Conservation (phyloP, 2,329 filamentous ascomycete species). For the Coniochaeta sp. region DNA sequence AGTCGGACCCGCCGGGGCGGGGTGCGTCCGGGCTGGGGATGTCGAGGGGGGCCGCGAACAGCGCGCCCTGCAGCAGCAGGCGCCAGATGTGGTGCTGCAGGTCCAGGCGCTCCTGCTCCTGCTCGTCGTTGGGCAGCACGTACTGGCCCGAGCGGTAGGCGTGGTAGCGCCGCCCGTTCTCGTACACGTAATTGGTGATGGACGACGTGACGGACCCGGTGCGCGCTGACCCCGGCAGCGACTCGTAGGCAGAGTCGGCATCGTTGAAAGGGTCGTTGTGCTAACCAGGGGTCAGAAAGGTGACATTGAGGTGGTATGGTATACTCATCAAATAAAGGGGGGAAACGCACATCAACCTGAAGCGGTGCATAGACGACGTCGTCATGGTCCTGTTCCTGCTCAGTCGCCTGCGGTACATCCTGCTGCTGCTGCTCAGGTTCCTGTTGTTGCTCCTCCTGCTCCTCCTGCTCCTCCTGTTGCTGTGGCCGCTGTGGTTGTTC, state of each 20-base stretch:
- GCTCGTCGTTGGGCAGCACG: slow-evolving; percentile 41
- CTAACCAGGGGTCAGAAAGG: slow-evolving; percentile 5
- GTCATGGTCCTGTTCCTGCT: neutral
- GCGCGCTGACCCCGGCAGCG: slow-evolving; percentile 20
- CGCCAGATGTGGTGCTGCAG: slow-evolving; percentile 48
- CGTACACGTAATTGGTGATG: slow-evolving; percentile 34
- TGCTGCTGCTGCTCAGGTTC: no score
- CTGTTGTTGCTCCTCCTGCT: neutral
- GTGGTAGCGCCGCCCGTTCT: slow-evolving; percentile 42
- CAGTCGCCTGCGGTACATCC: neutral
- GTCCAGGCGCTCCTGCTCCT: slow-evolving; percentile 47
- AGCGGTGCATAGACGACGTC: slow-evolving; percentile 9
- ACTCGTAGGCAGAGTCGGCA: slow-evolving; percentile 26
- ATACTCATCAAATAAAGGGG: neutral
- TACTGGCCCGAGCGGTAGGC: slow-evolving; percentile 36
- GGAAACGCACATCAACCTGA: slow-evolving; percentile 15
- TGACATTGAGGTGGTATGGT: neutral
- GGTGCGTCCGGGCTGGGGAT: slow-evolving; percentile 7
- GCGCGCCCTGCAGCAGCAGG: slow-evolving; percentile 31
- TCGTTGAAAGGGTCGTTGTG: slow-evolving; percentile 7
- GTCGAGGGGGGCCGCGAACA: slow-evolving; percentile 37
- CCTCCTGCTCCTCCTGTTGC: neutral
- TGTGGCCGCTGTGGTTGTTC: neutral
- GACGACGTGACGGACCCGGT: slow-evolving; percentile 33
- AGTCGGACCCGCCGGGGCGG: slow-evolving; percentile 22